A percentile compares a stretch with the other conserved stretches of the same genome.
Conservation (phyloP, 169 alveolate species). For the Eimeria acervulina region DNA sequence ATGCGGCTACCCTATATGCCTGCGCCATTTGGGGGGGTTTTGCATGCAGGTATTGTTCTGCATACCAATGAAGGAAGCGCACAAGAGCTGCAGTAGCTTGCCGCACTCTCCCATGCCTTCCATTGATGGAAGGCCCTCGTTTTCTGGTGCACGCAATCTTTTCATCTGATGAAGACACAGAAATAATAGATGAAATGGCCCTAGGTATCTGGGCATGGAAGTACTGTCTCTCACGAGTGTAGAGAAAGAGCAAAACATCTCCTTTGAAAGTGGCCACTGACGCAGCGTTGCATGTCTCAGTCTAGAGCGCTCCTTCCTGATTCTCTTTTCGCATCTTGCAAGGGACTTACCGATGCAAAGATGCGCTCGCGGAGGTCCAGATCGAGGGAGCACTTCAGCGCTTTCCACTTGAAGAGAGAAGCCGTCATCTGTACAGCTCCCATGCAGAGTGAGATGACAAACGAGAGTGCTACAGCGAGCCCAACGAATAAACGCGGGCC, state of each 20-base stretch:
- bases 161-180: slow-evolving; percentile 15
- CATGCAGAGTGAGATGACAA: slow-evolving; percentile 17
- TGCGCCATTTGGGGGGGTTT: not conserved
- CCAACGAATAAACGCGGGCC: slow-evolving; percentile 17
- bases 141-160: not conserved
- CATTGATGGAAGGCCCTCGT: not conserved
- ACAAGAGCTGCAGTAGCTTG: slow-evolving; percentile 30
- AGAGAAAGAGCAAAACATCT: not conserved
- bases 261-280: not conserved
- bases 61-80: slow-evolving; percentile 56
- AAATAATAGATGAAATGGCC: not conserved
- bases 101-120: slow-evolving; percentile 50
- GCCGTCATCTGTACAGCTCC: slow-evolving; percentile 42
- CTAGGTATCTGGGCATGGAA: not conserved
- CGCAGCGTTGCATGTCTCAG: not conserved
- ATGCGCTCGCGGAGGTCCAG: slow-evolving; percentile 42
- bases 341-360: slow-evolving; percentile 17
- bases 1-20: not conserved
- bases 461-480: slow-evolving; percentile 38
- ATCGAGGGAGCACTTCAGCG: slow-evolving; percentile 49
- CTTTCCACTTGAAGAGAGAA: slow-evolving; percentile 61
- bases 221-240: not conserved
- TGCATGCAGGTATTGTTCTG: not conserved
- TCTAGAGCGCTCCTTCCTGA: not conserved
- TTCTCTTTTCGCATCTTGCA: not conserved